Evolutionary conservation across 805 yeast species (phyloP), one percentile per base, ranked within the genome.

Genomic region (Kodamaea neixiangensis): DNA sequence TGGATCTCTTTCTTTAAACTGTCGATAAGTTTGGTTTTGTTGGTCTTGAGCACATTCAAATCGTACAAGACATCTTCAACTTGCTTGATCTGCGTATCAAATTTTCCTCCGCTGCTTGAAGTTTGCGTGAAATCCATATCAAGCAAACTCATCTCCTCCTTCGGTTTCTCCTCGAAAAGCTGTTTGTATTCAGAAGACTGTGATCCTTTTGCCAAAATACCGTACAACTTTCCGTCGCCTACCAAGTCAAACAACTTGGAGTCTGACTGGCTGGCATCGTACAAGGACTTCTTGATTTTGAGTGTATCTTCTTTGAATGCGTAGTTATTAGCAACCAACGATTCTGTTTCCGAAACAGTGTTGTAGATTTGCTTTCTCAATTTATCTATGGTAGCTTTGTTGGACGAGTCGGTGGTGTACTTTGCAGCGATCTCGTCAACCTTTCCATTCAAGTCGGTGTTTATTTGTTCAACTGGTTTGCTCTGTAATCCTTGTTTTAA

Each of bases 1-100:
- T 85, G 94, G 31, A 88, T 83, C 44, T 80, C 79, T 5, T 73
- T 77, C 61, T 90, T 90, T 60, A 93, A 74, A 46, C 84, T 89
- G 1, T 76, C 76, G 33, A 88, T 72, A 1, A 86, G 76, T 35
- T 81, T 74, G 5, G 72, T 65, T 43, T 96, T 81, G 63, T 88
- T 94, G 29, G 78, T 72, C 58, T 83, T 83, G 51, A 90, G 63
- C 41, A 80, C 74, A 51, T 80, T 80, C 60, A 93, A 74, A 50
- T 84, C 85, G 44, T 80, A 81, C 42, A 86, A 70, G 14, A 77
- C 65, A n/a, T 78, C 74, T 50, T 85, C 88, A 2, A 89, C 72
- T 18, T 67, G 64, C 9, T 72, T 71, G 14, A 89, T 72, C 21
- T 74, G 69, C 1, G 59, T 60, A 6, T 60, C 58, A 11, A 68